These are phyloP conservation scores for Aspergillus bertholletiae DNA, from an alignment of 495 filamentous ascomycete species.

Conservation along the genomic window DNA sequence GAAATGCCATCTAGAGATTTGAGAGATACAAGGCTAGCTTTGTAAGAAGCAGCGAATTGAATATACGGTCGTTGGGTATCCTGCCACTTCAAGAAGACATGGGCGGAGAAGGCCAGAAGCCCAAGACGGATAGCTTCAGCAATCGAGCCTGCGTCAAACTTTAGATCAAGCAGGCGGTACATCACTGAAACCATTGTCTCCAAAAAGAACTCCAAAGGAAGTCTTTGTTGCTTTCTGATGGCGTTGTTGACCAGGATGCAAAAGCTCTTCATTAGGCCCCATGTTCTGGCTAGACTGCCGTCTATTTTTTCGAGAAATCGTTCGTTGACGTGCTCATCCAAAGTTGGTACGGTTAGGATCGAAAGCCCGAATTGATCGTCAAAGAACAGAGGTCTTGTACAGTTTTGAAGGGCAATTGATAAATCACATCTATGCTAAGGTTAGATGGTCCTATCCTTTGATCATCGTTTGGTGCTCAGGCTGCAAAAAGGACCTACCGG, in stretches of 20 bases:
- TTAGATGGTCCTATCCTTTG: not conserved
- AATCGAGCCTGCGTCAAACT: slow-evolving; percentile 17
- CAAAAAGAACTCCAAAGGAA: slow-evolving; percentile 27
- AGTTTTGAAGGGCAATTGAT: not conserved
- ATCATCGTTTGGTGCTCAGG: slow-evolving; percentile 1
- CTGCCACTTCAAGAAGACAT: slow-evolving; percentile 38
- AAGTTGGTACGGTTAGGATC: not conserved
- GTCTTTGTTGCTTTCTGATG: slow-evolving; percentile 9
- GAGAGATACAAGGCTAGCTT: slow-evolving; percentile 3
- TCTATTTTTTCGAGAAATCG: not conserved
- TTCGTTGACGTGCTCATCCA: not conserved
- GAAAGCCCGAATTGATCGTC: not conserved
- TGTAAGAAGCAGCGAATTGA: slow-evolving; percentile 21
- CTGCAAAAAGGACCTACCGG: slow-evolving; percentile 12
- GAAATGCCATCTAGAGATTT: not conserved
- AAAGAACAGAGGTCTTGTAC: not conserved
- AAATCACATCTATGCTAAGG: not conserved
- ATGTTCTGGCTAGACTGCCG: slow-evolving; percentile 9
- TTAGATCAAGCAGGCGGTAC: slow-evolving; percentile 38
- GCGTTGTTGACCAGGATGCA: slow-evolving; percentile 32
- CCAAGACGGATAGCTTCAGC: slow-evolving; percentile 38
- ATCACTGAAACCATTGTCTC: slow-evolving; percentile 37
- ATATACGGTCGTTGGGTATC: slow-evolving; percentile 20
- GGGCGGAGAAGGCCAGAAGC: slow-evolving; percentile 32
- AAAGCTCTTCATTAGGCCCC: slow-evolving; percentile 34